These are phyloP conservation scores for Voacanga thouarsii DNA, from an alignment of 257 asterid genomes.

Conservation along the genomic window DNA sequence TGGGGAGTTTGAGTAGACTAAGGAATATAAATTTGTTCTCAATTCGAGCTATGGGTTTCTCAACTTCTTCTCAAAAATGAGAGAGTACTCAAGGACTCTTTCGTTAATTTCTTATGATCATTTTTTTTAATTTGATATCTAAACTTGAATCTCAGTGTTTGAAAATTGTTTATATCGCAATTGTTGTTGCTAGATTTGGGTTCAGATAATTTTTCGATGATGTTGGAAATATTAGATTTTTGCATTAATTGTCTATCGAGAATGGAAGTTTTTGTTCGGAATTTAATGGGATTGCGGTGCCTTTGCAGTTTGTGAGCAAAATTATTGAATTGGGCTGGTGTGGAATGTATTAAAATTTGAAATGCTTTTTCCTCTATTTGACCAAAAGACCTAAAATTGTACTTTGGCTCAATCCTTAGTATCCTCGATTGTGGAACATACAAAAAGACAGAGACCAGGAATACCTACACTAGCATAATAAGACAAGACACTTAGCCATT, in stretches of 20 bases:
- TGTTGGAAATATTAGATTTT: not conserved
- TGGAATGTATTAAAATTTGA: not conserved
- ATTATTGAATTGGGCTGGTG: not conserved
- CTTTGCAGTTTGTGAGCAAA: not conserved
- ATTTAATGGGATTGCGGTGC: not conserved
- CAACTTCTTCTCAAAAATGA: slow-evolving; percentile 67
- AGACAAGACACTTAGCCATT: no score
- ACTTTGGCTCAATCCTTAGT: no score
- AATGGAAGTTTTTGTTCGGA: not conserved
- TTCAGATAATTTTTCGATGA: not conserved
- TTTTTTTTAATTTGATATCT: not conserved
- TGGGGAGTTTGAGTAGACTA: slow-evolving; percentile 19
- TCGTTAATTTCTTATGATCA: not conserved
- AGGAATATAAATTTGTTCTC: slow-evolving; percentile 19
- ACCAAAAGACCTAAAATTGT: no score
- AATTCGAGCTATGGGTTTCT: slow-evolving; percentile 78
- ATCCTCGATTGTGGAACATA: no score
- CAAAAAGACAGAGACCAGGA: no score
- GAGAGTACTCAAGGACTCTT: slow-evolving; percentile 55
- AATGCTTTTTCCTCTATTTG: not conserved
- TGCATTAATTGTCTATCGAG: not conserved
- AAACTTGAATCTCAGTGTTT: not conserved
- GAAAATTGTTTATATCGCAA: not conserved
- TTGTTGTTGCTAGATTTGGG: not conserved
- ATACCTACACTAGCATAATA: no score